Conservation (phyloP, 768 basidiomycete species). For the Panaeolus cyanescens region DNA sequence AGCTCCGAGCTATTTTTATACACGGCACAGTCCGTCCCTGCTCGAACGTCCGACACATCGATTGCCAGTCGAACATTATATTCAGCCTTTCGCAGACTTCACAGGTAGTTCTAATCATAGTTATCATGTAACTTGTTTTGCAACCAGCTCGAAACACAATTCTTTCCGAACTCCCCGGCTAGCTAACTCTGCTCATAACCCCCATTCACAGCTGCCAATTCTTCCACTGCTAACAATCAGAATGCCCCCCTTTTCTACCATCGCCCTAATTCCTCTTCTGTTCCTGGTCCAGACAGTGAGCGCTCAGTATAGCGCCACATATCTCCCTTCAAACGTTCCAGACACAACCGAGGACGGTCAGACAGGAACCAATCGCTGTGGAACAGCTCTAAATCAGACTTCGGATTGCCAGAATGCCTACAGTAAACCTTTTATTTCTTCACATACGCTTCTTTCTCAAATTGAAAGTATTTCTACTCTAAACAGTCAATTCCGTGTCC, state of each 20-base stretch:
- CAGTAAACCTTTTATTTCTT: conserved; percentile 37
- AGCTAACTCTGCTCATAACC: not conserved
- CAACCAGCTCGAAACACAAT: not conserved
- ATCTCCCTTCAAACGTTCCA: conserved; percentile 48
- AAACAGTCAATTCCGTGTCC: conserved; percentile 14
- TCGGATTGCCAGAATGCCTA: conserved; percentile 71
- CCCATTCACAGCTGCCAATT: not conserved
- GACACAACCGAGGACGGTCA: conserved; percentile 57
- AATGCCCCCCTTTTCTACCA: not conserved
- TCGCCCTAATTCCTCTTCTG: not conserved
- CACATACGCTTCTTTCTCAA: not conserved
- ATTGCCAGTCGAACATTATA: too few relatives aligned
- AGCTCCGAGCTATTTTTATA: conserved; percentile 1
- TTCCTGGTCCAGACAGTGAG: not conserved
- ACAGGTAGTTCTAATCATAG: not conserved
- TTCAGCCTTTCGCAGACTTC: not conserved
- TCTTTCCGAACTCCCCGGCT: not conserved
- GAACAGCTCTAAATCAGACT: conserved; percentile 50
- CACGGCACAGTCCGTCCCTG: not conserved
- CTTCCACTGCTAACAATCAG: not conserved
- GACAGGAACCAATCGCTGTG: conserved; percentile 67
- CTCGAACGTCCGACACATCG: not conserved
- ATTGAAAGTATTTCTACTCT: not conserved
- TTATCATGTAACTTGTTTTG: not conserved
- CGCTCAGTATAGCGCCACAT: conserved; percentile 25